Percentiles rank a stretch among this genome's conserved stretches.
phyloP scores from a whole-genome alignment of 164 flowering plant genomes.

The Vitis amurensis region DNA sequence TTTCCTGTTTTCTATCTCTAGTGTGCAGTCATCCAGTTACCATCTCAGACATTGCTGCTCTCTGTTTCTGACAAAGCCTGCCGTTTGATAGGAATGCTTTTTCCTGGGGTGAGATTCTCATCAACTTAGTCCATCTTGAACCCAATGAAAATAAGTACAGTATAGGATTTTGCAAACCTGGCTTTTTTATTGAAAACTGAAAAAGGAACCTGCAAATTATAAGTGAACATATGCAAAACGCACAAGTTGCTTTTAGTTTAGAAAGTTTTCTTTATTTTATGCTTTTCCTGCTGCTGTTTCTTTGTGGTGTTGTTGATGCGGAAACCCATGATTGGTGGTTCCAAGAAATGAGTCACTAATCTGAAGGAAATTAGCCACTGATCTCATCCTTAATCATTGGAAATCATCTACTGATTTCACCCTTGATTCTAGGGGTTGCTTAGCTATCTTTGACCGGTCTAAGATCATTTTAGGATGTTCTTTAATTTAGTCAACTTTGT shows the following conservation, averaged over 20 bases:
- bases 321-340: background rate
- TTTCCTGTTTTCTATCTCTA: constrained; percentile 22
- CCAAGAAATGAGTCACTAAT: too few species aligned
- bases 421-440: too few species aligned
- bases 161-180: background rate
- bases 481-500: too few species aligned
- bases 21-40: constrained; percentile 97
- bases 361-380: too few species aligned
- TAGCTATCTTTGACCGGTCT: too few species aligned
- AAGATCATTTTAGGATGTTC: too few species aligned
- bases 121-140: background rate
- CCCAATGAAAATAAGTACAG: background rate
- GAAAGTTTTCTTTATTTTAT: background rate
- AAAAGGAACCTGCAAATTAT: background rate
- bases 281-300: too few species aligned
- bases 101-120: constrained; percentile 79
- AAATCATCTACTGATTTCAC: too few species aligned
- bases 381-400: too few species aligned
- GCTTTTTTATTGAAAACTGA: background rate
- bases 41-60: constrained; percentile 90
- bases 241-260: background rate
- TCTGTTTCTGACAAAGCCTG: constrained; percentile 95
- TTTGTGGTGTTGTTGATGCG: background rate
- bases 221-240: background rate
- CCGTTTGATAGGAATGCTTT: constrained; percentile 98